phyloP scores from a whole-genome alignment of 371 early-diverging fungal genomes.

The Blakeslea trispora region DNA sequence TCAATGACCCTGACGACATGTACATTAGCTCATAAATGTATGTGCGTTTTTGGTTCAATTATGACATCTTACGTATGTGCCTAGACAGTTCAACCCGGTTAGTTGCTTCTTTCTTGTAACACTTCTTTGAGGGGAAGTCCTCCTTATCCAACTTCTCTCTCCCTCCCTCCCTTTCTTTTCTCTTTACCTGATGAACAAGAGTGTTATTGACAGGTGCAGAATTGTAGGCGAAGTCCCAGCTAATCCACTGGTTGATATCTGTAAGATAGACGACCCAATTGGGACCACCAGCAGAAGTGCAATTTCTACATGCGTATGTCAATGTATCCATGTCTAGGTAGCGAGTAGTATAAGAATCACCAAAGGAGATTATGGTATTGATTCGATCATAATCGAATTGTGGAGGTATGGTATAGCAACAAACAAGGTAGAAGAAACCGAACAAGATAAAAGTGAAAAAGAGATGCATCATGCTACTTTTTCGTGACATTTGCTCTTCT shows the following conservation, averaged over 20 bases:
- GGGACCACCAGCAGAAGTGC: conserved; percentile 42
- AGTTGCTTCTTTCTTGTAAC: too few species aligned
- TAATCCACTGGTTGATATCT: conserved; percentile 20
- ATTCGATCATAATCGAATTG: conserved; percentile 19
- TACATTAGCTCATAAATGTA: not conserved
- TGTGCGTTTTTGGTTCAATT: not conserved
- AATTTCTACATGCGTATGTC: conserved; percentile 31
- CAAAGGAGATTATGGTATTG: conserved; percentile 38
- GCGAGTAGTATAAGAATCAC: conserved; percentile 44
- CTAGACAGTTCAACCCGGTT: too few species aligned
- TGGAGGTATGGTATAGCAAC: not conserved
- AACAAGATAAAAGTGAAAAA: conserved; percentile 4
- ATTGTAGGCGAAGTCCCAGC: conserved; percentile 45
- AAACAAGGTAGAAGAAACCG: not conserved
- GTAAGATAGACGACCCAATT: conserved; percentile 46
- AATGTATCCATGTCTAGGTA: conserved; percentile 29
- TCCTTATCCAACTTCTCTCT: too few species aligned
- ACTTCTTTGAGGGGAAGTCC: too few species aligned
- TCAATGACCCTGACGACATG: conserved; percentile 28
- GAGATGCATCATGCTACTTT: conserved; percentile 5
- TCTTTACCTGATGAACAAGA: conserved; percentile 32
- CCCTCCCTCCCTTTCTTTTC: too few species aligned
- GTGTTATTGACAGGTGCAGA: conserved; percentile 37
- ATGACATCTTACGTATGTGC: not conserved
- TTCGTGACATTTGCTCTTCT: not conserved